Percentiles rank a stretch among this genome's conserved stretches.
Conservation (phyloP, 2,329 filamentous ascomycete species). For the Apiospora kogelbergensis region DNA sequence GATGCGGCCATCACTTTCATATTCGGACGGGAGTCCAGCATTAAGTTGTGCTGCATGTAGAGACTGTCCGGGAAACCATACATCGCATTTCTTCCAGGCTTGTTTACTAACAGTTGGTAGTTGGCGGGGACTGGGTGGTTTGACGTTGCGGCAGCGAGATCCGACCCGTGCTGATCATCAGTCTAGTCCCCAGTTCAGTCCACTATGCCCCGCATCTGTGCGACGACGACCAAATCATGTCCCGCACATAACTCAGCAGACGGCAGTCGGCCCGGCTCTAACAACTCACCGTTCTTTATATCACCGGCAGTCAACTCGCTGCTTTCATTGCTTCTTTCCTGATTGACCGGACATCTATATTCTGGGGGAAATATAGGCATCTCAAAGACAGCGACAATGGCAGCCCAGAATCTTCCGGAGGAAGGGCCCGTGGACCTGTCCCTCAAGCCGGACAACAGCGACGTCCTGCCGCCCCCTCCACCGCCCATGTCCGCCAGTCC, state of each 20-base stretch:
- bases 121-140: background rate
- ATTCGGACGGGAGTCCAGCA: too few relatives aligned
- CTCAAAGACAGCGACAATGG: slow-evolving; percentile 20
- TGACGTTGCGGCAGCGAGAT: background rate
- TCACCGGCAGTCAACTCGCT: background rate
- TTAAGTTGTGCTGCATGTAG: background rate
- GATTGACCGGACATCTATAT: background rate
- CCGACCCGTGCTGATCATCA: background rate
- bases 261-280: background rate
- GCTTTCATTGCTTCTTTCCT: background rate
- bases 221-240: background rate
- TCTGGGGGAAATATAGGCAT: background rate
- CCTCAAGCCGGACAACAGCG: slow-evolving; percentile 20
- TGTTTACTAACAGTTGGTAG: too few relatives aligned
- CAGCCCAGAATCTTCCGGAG: slow-evolving; percentile 27
- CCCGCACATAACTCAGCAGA: slow-evolving; percentile 1
- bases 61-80: background rate
- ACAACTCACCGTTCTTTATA: background rate
- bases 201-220: background rate
- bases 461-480: slow-evolving; percentile 35
- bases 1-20: too few relatives aligned
- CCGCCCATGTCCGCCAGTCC: slow-evolving; percentile 48
- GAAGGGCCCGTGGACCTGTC: slow-evolving; percentile 26
- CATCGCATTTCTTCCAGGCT: too few relatives aligned
- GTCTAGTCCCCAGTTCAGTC: background rate